These are phyloP conservation scores for Talaromyces proteolyticus DNA, from an alignment of 495 filamentous ascomycete genomes.

Conservation along the genomic window DNA sequence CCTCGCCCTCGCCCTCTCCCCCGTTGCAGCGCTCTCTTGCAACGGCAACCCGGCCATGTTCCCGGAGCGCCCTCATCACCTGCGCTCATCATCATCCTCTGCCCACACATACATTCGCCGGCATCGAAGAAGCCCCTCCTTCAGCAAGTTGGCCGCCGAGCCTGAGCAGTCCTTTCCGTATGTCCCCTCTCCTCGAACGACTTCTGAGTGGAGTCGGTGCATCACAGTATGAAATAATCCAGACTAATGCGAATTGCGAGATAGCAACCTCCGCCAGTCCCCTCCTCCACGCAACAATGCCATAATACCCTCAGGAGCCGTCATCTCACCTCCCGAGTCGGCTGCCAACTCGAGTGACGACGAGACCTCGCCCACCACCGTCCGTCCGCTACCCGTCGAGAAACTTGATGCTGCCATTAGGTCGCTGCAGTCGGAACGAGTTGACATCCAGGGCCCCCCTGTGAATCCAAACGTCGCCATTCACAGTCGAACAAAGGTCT, in stretches of 20 bases:
- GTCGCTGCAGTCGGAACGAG: slow-evolving; percentile 64
- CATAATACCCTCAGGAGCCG: slow-evolving; percentile 68
- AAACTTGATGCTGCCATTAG: slow-evolving; percentile 81
- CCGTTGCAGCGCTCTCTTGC: too few relatives aligned
- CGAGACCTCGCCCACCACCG: slow-evolving; percentile 52
- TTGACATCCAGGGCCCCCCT: too few relatives aligned
- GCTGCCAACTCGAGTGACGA: slow-evolving; percentile 74
- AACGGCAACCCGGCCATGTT: neutral
- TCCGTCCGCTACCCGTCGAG: slow-evolving; percentile 50
- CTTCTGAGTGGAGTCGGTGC: too few relatives aligned
- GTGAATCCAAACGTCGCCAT: too few relatives aligned
- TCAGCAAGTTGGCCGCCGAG: slow-evolving; percentile 23
- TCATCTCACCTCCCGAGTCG: slow-evolving; percentile 87
- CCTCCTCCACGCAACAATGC: slow-evolving; percentile 69
- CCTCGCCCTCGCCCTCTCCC: neutral
- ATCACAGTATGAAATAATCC: slow-evolving; percentile 17
- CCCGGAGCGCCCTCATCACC: slow-evolving; percentile 28
- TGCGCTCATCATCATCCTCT: slow-evolving; percentile 66
- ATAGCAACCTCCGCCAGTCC: slow-evolving; percentile 66
- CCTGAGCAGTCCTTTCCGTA: slow-evolving; percentile 26
- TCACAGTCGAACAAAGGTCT: too few relatives aligned
- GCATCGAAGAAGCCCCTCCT: slow-evolving; percentile 59
- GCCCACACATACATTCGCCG: slow-evolving; percentile 61
- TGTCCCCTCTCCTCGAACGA: too few relatives aligned
- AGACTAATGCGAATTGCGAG: slow-evolving; percentile 39